A percentile compares a stretch with the other conserved stretches of the same genome.
Evolutionary conservation across 495 filamentous ascomycete species (phyloP).

Genomic region (Daldinia concentrica): DNA sequence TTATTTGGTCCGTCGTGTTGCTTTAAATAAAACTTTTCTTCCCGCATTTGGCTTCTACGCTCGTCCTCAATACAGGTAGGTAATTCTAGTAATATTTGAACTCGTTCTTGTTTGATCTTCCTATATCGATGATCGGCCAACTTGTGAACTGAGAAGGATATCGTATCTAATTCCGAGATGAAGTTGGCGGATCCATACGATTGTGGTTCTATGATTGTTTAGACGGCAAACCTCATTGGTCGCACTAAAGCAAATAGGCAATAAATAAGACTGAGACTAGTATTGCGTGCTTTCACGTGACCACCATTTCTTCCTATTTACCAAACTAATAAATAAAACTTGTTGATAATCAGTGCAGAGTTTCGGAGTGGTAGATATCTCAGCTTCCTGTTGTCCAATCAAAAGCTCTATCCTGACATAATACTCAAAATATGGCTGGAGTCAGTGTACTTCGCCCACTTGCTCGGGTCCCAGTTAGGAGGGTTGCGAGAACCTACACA

Average conservation of each 20-base stretch:
- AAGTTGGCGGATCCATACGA: background rate
- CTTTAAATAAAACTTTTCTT: too few relatives aligned
- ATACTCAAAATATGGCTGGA: constrained; percentile 30
- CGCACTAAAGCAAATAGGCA: constrained; percentile 10
- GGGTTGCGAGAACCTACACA: constrained; percentile 38
- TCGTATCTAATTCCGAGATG: background rate
- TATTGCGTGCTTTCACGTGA: constrained; percentile 49
- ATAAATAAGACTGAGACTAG: background rate
- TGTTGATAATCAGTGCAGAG: constrained; percentile 8
- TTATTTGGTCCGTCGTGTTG: too few relatives aligned
- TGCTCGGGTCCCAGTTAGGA: constrained; percentile 23
- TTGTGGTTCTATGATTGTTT: background rate
- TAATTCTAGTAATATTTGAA: too few relatives aligned
- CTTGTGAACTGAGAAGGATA: background rate
- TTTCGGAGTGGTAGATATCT: constrained; percentile 1
- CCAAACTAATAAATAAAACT: constrained; percentile 6
- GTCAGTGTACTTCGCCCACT: constrained; percentile 39
- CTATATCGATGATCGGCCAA: too few relatives aligned
- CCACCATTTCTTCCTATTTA: constrained; percentile 12
- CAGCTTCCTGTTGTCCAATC: constrained; percentile 23
- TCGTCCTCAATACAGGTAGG: too few relatives aligned
- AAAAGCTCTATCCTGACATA: background rate
- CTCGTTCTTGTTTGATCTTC: too few relatives aligned
- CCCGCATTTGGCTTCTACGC: too few relatives aligned
- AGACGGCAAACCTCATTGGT: constrained; percentile 13